phyloP scores from a whole-genome alignment of 2,329 filamentous ascomycete genomes.

The Penicillium sp. region DNA sequence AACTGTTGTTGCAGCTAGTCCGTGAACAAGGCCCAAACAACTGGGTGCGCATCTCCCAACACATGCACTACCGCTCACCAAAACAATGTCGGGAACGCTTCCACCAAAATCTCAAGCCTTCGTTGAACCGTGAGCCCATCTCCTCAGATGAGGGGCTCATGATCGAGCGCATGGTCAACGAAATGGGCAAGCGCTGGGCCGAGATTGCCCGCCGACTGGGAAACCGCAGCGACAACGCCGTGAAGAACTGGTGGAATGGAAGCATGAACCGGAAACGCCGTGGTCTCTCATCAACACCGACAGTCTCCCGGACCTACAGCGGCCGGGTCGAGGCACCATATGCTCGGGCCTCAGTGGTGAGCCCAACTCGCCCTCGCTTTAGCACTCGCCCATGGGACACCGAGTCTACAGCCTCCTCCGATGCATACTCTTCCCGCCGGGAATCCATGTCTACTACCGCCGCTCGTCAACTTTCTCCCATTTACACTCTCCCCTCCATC shows the following conservation, averaged over 20 bases:
- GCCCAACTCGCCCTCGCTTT: constrained; percentile 31
- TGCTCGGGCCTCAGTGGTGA: constrained; percentile 30
- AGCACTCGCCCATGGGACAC: constrained; percentile 25
- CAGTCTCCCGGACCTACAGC: constrained; percentile 34
- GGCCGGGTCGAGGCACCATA: constrained; percentile 42
- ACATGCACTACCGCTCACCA: constrained; percentile 73
- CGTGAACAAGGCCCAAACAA: constrained; percentile 71
- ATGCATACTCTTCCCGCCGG: constrained; percentile 23
- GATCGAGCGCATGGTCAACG: constrained; percentile 74
- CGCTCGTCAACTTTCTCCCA: constrained; percentile 38
- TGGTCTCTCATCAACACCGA: constrained; percentile 36
- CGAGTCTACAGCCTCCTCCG: constrained; percentile 15
- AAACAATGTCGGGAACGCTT: constrained; percentile 96
- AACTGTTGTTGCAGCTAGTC: constrained; percentile 67
- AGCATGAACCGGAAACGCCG: constrained; percentile 76
- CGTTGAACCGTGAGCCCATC: constrained; percentile 71
- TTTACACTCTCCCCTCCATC: constrained; percentile 39
- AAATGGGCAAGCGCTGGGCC: constrained; percentile 86
- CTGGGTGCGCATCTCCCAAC: constrained; percentile 82
- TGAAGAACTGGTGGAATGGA: constrained; percentile 98
- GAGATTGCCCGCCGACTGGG: constrained; percentile 81
- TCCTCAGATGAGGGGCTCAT: constrained; percentile 65
- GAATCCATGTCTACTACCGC: constrained; percentile 25
- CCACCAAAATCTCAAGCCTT: constrained; percentile 85
- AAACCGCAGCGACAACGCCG: constrained; percentile 87